Base-by-base conservation (phyloP, 2,329 filamentous ascomycete genomes). In the Trichothecium sympodiale region DNA sequence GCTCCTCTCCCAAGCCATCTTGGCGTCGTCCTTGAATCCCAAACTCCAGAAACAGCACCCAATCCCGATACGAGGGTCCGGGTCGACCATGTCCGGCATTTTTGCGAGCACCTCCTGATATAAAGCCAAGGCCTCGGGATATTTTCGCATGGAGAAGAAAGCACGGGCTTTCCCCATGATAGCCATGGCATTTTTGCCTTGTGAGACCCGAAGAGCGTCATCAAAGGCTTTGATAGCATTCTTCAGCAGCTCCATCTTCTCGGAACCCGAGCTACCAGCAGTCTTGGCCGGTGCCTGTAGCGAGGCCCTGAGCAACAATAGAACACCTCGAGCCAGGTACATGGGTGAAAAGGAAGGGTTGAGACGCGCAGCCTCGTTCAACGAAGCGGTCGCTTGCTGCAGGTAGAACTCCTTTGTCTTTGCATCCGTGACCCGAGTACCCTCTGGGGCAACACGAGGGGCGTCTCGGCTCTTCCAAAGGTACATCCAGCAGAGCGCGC, bases 41-140 rank as follows among this genome's bases (percentile, higher is more conserved):
- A 98, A 69, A 57, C 94, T 85, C 91, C 93, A 98, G 56, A 95
- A 81, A 64, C 91, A 98, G 59, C 86, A 91, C 31, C 91, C 91
- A 51, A 98, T 89, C 37, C 91, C 91, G 47, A 98, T 89, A 47
- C 93, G 77, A 46, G 91, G 93, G 57, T 98, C 91, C 1, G 91
- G 91, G 51, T 98, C 91, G 29, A 83, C 76, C 50, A 96, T 69
- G 46, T 85, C 78, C 2, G 91, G 91, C 65, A 88, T 87, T 57
- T 83, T 87, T 48, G 78, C 70, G 34, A 98, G 64, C 13, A 87
- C 86, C 40, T 85, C 82, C 60, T 98, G 91, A 54, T 96, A 98
- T 17, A 74, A 69, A 41, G 83, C 72, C 35, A 96, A 61, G 12
- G 93, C 83, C 36, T 96, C 87, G 1, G 79, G 70, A 50, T 83